Percentiles rank a stretch among this genome's conserved stretches.
phyloP scores from a whole-genome alignment of 495 filamentous ascomycete species.

The Gamarada debralockiae region DNA sequence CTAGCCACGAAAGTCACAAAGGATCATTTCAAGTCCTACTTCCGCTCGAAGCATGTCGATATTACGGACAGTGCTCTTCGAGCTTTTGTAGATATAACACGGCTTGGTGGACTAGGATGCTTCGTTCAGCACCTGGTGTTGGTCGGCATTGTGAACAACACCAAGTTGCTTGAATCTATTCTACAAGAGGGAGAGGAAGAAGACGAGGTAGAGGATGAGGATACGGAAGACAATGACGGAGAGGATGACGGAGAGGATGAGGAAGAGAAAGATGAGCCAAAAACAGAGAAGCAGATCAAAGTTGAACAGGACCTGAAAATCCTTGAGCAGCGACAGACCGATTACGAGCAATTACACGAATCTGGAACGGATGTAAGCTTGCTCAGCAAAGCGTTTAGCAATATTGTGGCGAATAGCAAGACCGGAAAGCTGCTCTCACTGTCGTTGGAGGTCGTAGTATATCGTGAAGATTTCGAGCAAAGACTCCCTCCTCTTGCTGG shows the following conservation, averaged over 20 bases:
- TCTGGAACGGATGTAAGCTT: not conserved
- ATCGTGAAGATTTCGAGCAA: not conserved
- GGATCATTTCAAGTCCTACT: slow-evolving; percentile 2
- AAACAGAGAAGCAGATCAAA: too few species aligned
- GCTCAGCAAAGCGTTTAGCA: not conserved
- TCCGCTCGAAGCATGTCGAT: slow-evolving; percentile 1
- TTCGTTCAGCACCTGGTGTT: not conserved
- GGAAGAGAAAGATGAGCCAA: too few species aligned
- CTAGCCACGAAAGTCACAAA: slow-evolving; percentile 2
- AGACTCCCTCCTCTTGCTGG: not conserved
- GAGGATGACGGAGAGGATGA: too few species aligned
- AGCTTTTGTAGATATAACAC: not conserved
- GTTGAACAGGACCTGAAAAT: too few species aligned
- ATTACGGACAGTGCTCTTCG: not conserved
- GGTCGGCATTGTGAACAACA: not conserved
- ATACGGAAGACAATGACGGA: too few species aligned
- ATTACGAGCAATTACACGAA: too few species aligned
- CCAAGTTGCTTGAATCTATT: not conserved
- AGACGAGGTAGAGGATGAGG: too few species aligned
- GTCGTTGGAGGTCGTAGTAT: not conserved
- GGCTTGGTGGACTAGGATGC: not conserved
- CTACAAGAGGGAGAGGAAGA: not conserved
- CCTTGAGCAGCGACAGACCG: too few species aligned
- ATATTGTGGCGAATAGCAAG: not conserved
- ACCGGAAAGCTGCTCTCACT: not conserved